Evolutionary conservation across 78 protist species (phyloP), one percentile per base, ranked within the genome.

Genomic region (Tieghemostelium lacteum): DNA sequence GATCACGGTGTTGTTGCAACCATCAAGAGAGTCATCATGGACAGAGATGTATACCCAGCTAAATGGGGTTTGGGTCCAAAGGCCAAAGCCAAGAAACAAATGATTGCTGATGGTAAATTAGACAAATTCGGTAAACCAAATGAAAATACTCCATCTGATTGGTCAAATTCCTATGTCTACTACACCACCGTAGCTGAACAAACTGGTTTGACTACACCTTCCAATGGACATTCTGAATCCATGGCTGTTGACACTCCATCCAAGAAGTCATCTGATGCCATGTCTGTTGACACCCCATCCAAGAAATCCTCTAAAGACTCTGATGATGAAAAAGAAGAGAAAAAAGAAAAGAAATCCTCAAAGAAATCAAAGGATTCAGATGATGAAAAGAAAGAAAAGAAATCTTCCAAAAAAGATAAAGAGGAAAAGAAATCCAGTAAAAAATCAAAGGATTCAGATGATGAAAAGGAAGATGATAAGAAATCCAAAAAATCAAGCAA

Each of bases 1-100:
- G 99, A 96, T 71, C 99, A 98, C 78, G 99, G 99, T 37, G 96
- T 98, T 6, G 99, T 98, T n/a, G 99, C 99, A 66, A 96, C 97
- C 92, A 97, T 97, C 87, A 99, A 99, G 97, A 97, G 99, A 22
- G 99, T 99, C 36, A 95, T 99, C 91, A 99, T 99, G 99, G 99
- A 99, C 77, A 94, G 99, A 29, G 99, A 98, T 93, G 97, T 98
- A 12, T 99, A 99, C 95, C 99, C 99, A 24, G 91, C 98, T 33
- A 70, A 86, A 36, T 99, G 99, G 99, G 99, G 99, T 36, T 92
- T 97, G 14, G 99, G 99, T 34, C 99, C 99, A 20, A 62, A 87
- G 40, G 99, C 99, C 28, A 34, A 34, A 69, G 69, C 52, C 89
- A 98, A 98, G 99, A 97, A 98, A 97, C 58, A 55, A 58, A 85